Conservation (phyloP, 116 monocot genomes). For the Dioscorea cayenensis region DNA sequence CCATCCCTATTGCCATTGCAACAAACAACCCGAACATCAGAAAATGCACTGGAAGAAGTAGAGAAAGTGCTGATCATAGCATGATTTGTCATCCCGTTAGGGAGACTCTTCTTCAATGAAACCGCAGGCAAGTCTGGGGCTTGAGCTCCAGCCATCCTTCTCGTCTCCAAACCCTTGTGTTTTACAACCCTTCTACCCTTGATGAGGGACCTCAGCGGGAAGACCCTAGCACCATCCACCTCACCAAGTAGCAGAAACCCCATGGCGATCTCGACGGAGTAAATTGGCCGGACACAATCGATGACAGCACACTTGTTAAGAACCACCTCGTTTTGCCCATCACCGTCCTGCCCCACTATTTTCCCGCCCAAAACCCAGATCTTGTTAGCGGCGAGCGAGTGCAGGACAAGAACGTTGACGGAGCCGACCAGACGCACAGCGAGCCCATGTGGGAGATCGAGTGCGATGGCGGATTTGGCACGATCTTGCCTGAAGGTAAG, state of each 20-base stretch:
- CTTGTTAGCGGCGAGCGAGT: constrained; percentile 41
- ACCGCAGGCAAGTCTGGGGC: background rate
- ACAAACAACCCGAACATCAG: background rate
- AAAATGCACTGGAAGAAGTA: background rate
- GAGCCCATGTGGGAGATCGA: constrained; percentile 51
- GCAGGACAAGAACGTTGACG: constrained; percentile 51
- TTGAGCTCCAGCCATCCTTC: background rate
- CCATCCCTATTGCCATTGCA: background rate
- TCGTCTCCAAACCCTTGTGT: constrained; percentile 7
- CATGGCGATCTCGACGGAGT: constrained; percentile 27
- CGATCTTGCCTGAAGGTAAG: constrained; percentile 22
- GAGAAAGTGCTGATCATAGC: background rate
- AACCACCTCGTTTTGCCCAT: constrained; percentile 12
- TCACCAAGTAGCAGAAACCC: constrained; percentile 76
- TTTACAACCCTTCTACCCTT: constrained; percentile 26
- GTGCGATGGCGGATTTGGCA: constrained; percentile 4
- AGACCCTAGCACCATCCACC: constrained; percentile 67
- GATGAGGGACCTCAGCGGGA: constrained; percentile 50
- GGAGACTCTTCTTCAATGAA: constrained; percentile 1
- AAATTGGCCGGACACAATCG: constrained; percentile 42
- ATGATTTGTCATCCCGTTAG: background rate
- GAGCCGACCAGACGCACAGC: constrained; percentile 39
- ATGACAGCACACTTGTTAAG: constrained; percentile 69
- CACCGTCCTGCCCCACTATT: constrained; percentile 9
- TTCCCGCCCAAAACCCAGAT: constrained; percentile 55